Evolutionary conservation across 83 land plant species (phyloP), one percentile per base, ranked within the genome.

Genomic region (Larix sibirica): DNA sequence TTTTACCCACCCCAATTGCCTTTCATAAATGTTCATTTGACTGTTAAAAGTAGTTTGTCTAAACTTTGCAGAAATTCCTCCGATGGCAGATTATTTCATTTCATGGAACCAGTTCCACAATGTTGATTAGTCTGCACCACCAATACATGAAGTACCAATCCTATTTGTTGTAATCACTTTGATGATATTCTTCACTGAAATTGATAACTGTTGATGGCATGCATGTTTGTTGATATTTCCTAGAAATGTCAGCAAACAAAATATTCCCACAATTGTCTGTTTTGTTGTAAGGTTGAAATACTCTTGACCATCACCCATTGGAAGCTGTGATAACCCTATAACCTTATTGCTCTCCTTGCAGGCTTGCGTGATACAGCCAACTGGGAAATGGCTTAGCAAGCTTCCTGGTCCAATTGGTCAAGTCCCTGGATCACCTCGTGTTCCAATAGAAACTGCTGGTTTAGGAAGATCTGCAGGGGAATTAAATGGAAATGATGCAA

Each of bases 381-480:
- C 77, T 9, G 24, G 24, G 44, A 44, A 73, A 42, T n/a, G 21
- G 14, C 77, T 20, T 73, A 42, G 50, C 54, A 73, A 42, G 8
- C 77, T 73, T 73, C 54, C 77, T 4, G 56, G 47, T 23, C 26
- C 54, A 42, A 54, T 44, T 7, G 56, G n/a, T 73, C 77, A 73
- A 73, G 77, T 42, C 14, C 77, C 77, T 16, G 77, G 47, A 2
- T 42, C 77, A 7, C 77, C 77, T 73, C 50, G 23, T 21, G 24
- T 42, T 73, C 77, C 77, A n/a, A 20, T 73, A 20, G 42, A 73
- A 73, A 38, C 24, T 42, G 77, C 47, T 42, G 42, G 77, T 42
- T 73, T 73, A 24, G 54, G 23, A 73, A 42, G 56, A 73, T 42
- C 77, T 42, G 40, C 56, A 73, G 56, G 50, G 77, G 77, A 73